Conservation (phyloP, 192 early-diverging fungal genomes). For the Coemansia sp. region DNA sequence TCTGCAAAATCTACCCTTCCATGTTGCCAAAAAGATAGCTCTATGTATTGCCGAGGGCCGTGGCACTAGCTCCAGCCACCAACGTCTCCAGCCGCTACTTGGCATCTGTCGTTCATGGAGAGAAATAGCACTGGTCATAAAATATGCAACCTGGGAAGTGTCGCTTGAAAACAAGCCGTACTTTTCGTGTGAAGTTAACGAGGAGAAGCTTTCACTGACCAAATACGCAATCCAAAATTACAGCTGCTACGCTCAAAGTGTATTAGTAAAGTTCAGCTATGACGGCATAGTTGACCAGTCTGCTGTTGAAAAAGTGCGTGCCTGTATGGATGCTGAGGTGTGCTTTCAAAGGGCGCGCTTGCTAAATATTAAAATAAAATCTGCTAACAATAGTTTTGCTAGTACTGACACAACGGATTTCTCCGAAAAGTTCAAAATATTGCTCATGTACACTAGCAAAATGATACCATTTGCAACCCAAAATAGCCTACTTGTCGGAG, state of each 20-base stretch:
- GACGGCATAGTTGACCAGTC: neutral
- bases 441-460: neutral
- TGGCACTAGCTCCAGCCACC: neutral
- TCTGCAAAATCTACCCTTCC: neutral
- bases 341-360: neutral
- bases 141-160: neutral
- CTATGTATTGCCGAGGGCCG: neutral
- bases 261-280: neutral
- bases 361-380: slow-evolving; percentile 1
- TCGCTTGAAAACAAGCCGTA: neutral
- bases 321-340: neutral
- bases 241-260: neutral
- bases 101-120: neutral
- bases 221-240: neutral
- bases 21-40: neutral
- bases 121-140: neutral
- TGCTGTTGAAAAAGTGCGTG: neutral
- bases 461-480: neutral
- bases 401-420: neutral
- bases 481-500: neutral
- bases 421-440: neutral
- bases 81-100: neutral
- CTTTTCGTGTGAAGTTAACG: neutral
- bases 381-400: neutral
- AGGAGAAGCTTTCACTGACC: neutral